Base-by-base conservation (phyloP, 768 basidiomycete species). In the Boletellus emodensis region DNA sequence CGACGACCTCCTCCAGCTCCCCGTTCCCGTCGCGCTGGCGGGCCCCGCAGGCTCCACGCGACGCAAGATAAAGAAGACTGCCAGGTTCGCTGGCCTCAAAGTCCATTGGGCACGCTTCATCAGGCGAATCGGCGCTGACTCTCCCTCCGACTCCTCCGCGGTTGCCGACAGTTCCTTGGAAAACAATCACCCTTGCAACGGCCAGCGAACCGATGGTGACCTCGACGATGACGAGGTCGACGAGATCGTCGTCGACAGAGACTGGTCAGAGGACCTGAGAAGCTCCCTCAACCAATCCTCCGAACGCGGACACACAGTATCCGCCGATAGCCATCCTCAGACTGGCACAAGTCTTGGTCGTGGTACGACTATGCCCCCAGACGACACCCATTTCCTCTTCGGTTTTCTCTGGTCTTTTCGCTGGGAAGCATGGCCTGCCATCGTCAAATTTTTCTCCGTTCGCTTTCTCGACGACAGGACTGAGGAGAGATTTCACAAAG, bases 231-330 rank as follows among this genome's bases (percentile, higher is more conserved):
- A 72, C 28, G 69, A 73, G 46, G 81, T 89, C 8, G 79, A 90
- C 64, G 80, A 87, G 70, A 79, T 89, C 18, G 81, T 90, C 20
- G 87, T 90, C 14, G 87, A 90, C 65, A 77, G 86, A 41, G 69
- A 75, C 30, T 87, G 84, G 85, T 70, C 76, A 3, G 81, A 82
- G 48, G 80, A 81, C 52, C 72, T 78, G 54, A 79, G 76, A 63
- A 81, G 72, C 45, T 78, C 78, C 18, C 64, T 74, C 37, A 68
- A 77, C 20, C 77, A 77, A 47, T 79, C 81, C 14, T 82, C 84
- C 26, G 75, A 78, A 70, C 46, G 57, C 15, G 73, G 67, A 15
- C 75, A 73, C 14, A 77, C 82, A 38, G 80, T 79, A 67, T 73
- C 77, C 12, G 74, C 75, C 42, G 75, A 69, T 46, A 75, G 73